Conservation (phyloP, 2,329 filamentous ascomycete genomes). For the Fusarium sp. region DNA sequence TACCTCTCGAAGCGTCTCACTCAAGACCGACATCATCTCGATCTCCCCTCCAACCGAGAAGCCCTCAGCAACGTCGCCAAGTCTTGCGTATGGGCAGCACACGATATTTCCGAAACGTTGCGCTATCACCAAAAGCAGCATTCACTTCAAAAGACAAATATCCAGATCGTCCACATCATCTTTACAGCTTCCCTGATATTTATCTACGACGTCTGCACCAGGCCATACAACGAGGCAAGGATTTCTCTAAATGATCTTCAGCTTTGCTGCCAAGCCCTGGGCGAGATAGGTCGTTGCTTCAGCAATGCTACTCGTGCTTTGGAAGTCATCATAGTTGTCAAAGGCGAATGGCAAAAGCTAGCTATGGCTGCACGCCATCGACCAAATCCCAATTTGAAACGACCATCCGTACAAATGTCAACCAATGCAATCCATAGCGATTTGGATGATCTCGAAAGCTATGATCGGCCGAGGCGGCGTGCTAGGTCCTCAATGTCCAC, state of each 20-base stretch:
- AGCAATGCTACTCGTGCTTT: constrained; percentile 34
- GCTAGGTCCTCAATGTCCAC: too few relatives aligned
- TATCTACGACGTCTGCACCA: constrained; percentile 36
- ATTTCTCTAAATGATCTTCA: constrained; percentile 29
- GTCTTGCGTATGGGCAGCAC: constrained; percentile 37
- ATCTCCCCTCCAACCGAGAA: not conserved
- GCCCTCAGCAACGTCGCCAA: not conserved
- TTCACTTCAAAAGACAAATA: constrained; percentile 31
- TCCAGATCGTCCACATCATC: constrained; percentile 42
- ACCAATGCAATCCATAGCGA: too few relatives aligned
- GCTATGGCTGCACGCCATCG: too few relatives aligned
- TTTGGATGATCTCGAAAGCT: too few relatives aligned
- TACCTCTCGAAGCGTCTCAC: constrained; percentile 29
- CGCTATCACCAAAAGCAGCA: constrained; percentile 35
- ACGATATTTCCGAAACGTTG: constrained; percentile 30
- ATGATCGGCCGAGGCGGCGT: too few relatives aligned
- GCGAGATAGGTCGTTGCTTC: constrained; percentile 33
- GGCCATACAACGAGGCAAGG: constrained; percentile 7
- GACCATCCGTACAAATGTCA: too few relatives aligned
- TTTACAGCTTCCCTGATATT: constrained; percentile 38
- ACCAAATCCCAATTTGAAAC: too few relatives aligned
- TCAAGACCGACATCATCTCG: constrained; percentile 11
- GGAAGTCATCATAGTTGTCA: constrained; percentile 35
- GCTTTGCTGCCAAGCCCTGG: constrained; percentile 39
- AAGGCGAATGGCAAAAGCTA: constrained; percentile 30